A percentile compares a stretch with the other conserved stretches of the same genome.
Conservation (phyloP, 1,284 basidiomycete species). For the Sphaerobolus stellatus region DNA sequence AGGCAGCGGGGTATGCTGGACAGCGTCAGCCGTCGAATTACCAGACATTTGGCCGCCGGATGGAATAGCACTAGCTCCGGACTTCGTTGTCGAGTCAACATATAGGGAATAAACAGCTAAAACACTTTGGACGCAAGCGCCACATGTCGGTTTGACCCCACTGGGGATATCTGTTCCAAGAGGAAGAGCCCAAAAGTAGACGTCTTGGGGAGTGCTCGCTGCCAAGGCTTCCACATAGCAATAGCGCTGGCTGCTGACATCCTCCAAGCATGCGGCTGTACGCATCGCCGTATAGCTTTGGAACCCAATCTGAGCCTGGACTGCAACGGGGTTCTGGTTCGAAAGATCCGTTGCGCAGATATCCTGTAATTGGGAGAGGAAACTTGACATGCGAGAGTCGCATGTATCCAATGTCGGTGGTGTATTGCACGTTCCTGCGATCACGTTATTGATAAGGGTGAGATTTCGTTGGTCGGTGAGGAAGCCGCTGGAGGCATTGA, state of each 20-base stretch:
- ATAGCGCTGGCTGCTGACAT: slow-evolving; percentile 57
- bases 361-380: slow-evolving; percentile 45
- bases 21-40: slow-evolving; percentile 1
- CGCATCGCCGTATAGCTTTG: slow-evolving; percentile 59
- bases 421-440: slow-evolving; percentile 80
- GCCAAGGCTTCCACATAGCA: slow-evolving; percentile 65
- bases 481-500: slow-evolving; percentile 58
- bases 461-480: slow-evolving; percentile 62
- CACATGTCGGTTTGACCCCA: slow-evolving; percentile 51
- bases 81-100: not conserved
- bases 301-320: slow-evolving; percentile 52
- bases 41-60: not conserved
- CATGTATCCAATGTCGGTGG: slow-evolving; percentile 49
- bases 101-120: slow-evolving; percentile 47
- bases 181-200: slow-evolving; percentile 66
- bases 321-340: slow-evolving; percentile 48
- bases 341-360: slow-evolving; percentile 55
- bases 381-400: slow-evolving; percentile 60
- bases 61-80: not conserved
- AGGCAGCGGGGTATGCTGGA: not conserved
- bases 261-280: slow-evolving; percentile 51
- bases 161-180: slow-evolving; percentile 53
- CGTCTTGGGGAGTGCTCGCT: slow-evolving; percentile 52
- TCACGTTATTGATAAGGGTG: slow-evolving; percentile 59
- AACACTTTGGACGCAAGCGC: slow-evolving; percentile 54